A percentile compares a stretch with the other conserved stretches of the same genome.
Evolutionary conservation across 495 filamentous ascomycete genomes (phyloP).

Genomic region (Saxophila tyrrhenica): DNA sequence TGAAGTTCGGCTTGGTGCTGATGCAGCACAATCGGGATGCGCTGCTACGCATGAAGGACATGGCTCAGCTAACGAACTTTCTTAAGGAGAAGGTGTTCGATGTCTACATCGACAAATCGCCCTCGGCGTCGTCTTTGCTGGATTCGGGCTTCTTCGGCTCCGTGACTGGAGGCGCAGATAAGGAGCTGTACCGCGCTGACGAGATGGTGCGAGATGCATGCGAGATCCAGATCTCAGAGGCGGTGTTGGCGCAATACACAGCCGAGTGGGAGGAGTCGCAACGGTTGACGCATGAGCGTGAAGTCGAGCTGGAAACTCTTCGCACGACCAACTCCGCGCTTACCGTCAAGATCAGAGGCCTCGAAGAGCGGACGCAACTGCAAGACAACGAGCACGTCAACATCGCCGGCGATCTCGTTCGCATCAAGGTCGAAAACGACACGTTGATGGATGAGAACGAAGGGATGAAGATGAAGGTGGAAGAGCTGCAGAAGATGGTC

Average conservation of each 20-base stretch:
- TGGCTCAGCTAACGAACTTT: constrained; percentile 73
- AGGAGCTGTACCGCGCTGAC: constrained; percentile 91
- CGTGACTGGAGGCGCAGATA: constrained; percentile 67
- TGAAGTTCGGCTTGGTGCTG: constrained; percentile 86
- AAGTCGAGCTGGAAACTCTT: constrained; percentile 69
- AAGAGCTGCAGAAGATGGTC: constrained; percentile 70
- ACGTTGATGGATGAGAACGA: constrained; percentile 81
- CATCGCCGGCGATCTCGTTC: constrained; percentile 79
- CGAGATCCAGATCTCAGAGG: constrained; percentile 70
- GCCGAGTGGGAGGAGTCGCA: constrained; percentile 87
- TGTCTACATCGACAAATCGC: constrained; percentile 88
- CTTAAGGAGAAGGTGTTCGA: constrained; percentile 92
- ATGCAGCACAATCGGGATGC: constrained; percentile 83
- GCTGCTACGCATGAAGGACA: constrained; percentile 80
- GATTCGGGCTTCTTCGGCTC: constrained; percentile 97
- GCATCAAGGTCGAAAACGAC: constrained; percentile 86
- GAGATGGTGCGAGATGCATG: constrained; percentile 88
- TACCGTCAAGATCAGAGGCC: constrained; percentile 56
- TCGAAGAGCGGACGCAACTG: constrained; percentile 82
- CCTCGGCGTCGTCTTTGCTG: constrained; percentile 73
- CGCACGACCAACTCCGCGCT: constrained; percentile 53
- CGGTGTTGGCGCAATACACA: constrained; percentile 67
- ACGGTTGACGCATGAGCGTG: constrained; percentile 62
- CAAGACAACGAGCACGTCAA: constrained; percentile 89
- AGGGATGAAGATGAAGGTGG: constrained; percentile 66